Conservation (phyloP, 2,329 filamentous ascomycete genomes). For the Colletotrichum sp. region DNA sequence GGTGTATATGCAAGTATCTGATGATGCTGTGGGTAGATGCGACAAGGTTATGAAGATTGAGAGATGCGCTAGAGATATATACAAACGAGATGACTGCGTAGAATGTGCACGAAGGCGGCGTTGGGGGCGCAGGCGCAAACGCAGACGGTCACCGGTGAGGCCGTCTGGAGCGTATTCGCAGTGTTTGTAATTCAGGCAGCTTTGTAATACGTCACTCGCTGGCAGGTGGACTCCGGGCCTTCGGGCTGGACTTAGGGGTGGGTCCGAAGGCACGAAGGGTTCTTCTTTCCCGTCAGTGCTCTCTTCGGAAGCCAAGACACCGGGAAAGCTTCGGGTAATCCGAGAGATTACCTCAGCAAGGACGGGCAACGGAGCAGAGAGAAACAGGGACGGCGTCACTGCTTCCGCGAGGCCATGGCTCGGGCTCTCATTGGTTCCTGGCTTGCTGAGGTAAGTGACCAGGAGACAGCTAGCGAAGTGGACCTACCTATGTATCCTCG, state of each 20-base stretch:
- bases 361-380: background rate
- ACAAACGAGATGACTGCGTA: background rate
- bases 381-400: background rate
- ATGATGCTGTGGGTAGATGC: slow-evolving; percentile 14
- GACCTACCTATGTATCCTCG: background rate
- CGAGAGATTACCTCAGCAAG: slow-evolving; percentile 1
- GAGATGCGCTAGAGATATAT: background rate
- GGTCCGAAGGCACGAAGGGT: background rate
- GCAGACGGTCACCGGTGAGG: slow-evolving; percentile 15
- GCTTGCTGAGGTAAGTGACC: background rate
- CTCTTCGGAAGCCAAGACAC: background rate
- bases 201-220: slow-evolving; percentile 45
- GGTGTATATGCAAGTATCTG: slow-evolving; percentile 21
- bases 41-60: background rate
- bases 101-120: slow-evolving; percentile 7
- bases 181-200: slow-evolving; percentile 34
- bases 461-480: background rate
- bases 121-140: slow-evolving; percentile 2
- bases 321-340: background rate
- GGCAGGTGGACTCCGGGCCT: background rate
- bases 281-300: background rate
- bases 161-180: slow-evolving; percentile 22
- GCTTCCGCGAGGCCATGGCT: background rate
- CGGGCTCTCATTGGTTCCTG: background rate
- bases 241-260: background rate